A percentile compares a stretch with the other conserved stretches of the same genome.
Evolutionary conservation across 768 basidiomycete genomes (phyloP).

Genomic region (Pleurotus pulmonarius): DNA sequence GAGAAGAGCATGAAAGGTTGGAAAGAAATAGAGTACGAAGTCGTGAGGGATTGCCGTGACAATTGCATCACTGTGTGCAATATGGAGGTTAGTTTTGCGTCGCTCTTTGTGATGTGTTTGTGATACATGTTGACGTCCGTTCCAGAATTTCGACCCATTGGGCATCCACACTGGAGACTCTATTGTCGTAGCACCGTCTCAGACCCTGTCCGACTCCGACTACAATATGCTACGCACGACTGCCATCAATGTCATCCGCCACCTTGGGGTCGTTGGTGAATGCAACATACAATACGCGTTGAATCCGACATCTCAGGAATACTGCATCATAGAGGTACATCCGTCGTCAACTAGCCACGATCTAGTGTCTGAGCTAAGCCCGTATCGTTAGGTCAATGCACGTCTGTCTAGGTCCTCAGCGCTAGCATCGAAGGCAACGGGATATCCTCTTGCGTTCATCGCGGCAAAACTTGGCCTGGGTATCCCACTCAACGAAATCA

Average conservation of each 20-base stretch:
- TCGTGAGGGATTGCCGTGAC: slow-evolving; percentile 94
- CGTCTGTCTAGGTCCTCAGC: slow-evolving; percentile 97
- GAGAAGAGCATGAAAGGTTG: slow-evolving; percentile 99
- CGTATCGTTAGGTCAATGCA: slow-evolving; percentile 69
- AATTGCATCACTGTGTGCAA: slow-evolving; percentile 99
- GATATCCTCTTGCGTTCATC: slow-evolving; percentile 97
- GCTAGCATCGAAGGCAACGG: slow-evolving; percentile 96
- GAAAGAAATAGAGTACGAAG: slow-evolving; percentile 99
- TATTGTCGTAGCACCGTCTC: slow-evolving; percentile 96
- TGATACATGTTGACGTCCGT: not conserved
- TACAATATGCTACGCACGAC: slow-evolving; percentile 99
- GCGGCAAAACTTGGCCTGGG: slow-evolving; percentile 97
- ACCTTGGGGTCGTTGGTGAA: slow-evolving; percentile 95
- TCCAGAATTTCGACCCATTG: slow-evolving; percentile 95
- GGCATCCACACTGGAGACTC: slow-evolving; percentile 99
- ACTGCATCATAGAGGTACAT: slow-evolving; percentile 93
- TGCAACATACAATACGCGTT: slow-evolving; percentile 99
- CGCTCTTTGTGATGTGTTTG: not conserved
- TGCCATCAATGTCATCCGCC: slow-evolving; percentile 98
- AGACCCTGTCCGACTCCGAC: slow-evolving; percentile 97
- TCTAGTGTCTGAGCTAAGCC: not conserved
- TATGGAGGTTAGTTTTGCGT: slow-evolving; percentile 82
- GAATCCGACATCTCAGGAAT: slow-evolving; percentile 92
- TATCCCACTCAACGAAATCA: slow-evolving; percentile 96
- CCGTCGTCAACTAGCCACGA: not conserved